Base-by-base conservation (phyloP, 169 alveolate genomes). In the Plasmodium gallinaceum region DNA sequence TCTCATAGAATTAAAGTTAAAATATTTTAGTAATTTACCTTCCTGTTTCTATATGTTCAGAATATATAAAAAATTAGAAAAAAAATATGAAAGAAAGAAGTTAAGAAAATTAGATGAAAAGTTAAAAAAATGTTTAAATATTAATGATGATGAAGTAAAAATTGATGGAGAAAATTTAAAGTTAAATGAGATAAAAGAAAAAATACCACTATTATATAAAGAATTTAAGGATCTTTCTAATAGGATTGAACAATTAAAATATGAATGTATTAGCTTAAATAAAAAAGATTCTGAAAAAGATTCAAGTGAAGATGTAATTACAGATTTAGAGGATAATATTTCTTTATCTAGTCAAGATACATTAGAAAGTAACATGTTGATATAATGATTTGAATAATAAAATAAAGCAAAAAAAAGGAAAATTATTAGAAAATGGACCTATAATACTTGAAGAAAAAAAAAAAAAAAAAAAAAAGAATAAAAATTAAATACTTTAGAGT, bases 1-100 rank as follows among this genome's bases (percentile, higher is more conserved):
- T 9, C 90, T 93, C 24, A 62, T 90, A 12, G 93, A 93, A 87
- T 70, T 93, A 37, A 93, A 90, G 85, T 52, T 90, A 42, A 72
- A 89, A 20, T 90, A 89, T 22, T 72, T 86, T 57, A 58, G 74
- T 22, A 74, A 86, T 16, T 72, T 92, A 43, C 71, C 92, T 69
- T 76, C 90, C 22, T 92, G 88, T 58, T 92, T 88, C 58, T 90
- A 88, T 73, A 61, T 64, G 75, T 92, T 92, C 88, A 71, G 24
- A 52, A 74, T 57, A n/a, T 71, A 73, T 52, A 92, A 92, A 51
- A 52, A 43, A 22, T 65, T 88, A 52, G 78, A 45, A 32, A 52
- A 60, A 52, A 88, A 83, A 16, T 39, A 32, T 51, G 64, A 45
- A 61, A 48, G 61, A 14, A 26, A 73, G 46, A 37, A 62, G n/a